phyloP scores from a whole-genome alignment of 2,329 filamentous ascomycete species.

The Trichoderma lentiforme region DNA sequence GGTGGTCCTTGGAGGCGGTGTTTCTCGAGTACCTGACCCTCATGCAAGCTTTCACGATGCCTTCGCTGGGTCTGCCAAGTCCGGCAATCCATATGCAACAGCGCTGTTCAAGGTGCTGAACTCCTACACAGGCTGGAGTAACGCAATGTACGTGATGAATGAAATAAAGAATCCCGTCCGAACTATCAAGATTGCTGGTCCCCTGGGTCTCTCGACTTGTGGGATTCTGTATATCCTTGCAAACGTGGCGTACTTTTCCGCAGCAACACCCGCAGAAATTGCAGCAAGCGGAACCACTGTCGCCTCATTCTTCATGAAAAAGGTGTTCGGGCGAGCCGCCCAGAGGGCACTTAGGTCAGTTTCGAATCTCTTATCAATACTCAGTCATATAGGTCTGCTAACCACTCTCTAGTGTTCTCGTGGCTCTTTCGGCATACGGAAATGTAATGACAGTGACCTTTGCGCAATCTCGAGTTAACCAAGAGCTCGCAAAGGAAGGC shows the following conservation, averaged over 20 bases:
- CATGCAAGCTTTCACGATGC: conserved; percentile 22
- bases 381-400: neutral
- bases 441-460: conserved; percentile 23
- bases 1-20: conserved; percentile 22
- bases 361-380: neutral
- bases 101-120: conserved; percentile 22
- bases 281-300: conserved; percentile 21
- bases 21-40: conserved; percentile 17
- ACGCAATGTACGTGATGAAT: conserved; percentile 23
- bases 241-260: conserved; percentile 22
- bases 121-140: conserved; percentile 21
- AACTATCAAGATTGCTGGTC: conserved; percentile 22
- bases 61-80: conserved; percentile 19
- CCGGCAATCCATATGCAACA: conserved; percentile 21
- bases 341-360: conserved; percentile 20
- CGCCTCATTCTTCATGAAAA: conserved; percentile 22
- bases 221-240: conserved; percentile 21
- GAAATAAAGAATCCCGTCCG: conserved; percentile 21
- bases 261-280: conserved; percentile 19
- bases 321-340: conserved; percentile 20
- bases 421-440: conserved; percentile 21
- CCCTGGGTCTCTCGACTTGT: conserved; percentile 21
- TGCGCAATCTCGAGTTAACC: conserved; percentile 22
- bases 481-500: conserved; percentile 22
- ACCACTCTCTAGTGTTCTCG: conserved; percentile 17